Percentiles rank a stretch among this genome's conserved stretches.
phyloP scores from a whole-genome alignment of 306 rosid species.

The Malus sieversii region DNA sequence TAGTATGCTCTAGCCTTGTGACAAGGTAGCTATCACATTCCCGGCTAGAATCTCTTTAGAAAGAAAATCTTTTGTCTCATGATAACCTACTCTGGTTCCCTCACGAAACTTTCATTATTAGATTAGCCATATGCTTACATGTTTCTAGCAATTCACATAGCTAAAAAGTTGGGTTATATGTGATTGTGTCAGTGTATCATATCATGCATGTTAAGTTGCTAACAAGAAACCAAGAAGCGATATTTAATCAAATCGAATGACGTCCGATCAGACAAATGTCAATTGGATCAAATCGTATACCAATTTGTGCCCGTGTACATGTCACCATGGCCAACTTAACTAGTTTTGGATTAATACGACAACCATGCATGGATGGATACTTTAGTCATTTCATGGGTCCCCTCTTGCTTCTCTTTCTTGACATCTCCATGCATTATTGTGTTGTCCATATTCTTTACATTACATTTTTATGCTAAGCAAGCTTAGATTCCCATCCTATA shows the following conservation, averaged over 20 bases:
- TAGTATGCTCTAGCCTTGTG: too few species aligned
- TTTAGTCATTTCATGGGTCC: constrained; percentile 35
- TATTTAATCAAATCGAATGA: background rate
- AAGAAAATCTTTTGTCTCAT: too few species aligned
- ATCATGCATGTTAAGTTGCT: background rate
- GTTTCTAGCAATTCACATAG: too few species aligned
- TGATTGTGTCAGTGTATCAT: background rate
- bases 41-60: too few species aligned
- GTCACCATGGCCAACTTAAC: constrained; percentile 22
- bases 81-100: too few species aligned
- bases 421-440: background rate
- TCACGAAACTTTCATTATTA: too few species aligned
- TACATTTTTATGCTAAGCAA: background rate
- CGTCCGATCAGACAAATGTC: constrained; percentile 3
- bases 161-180: background rate
- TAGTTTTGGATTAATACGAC: constrained; percentile 26
- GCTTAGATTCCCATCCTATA: background rate
- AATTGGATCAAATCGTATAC: background rate
- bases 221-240: background rate
- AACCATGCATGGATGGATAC: constrained; percentile 23
- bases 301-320: constrained; percentile 9
- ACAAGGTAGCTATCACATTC: too few species aligned
- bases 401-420: constrained; percentile 12
- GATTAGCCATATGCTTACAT: too few species aligned
- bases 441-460: background rate